Evolutionary conservation across 2,329 filamentous ascomycete genomes (phyloP).

Genomic region (Xylariomycetidae sp.): DNA sequence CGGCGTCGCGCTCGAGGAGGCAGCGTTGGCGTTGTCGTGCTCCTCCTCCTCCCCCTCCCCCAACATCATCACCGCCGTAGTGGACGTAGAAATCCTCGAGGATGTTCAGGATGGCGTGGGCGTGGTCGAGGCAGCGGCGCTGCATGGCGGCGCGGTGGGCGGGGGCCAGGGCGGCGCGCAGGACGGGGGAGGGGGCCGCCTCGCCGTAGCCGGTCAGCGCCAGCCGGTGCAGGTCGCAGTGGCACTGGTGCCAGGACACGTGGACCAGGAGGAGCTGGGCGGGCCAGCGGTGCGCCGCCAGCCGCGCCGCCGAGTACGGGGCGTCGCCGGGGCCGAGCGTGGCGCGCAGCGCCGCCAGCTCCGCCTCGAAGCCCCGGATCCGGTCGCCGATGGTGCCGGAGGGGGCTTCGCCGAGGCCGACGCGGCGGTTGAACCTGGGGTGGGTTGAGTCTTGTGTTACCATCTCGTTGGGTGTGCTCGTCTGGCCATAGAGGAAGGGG

Average conservation of each 20-base stretch:
- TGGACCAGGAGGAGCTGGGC: slow-evolving; percentile 27
- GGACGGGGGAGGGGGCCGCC: slow-evolving; percentile 4
- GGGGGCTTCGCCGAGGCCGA: slow-evolving; percentile 22
- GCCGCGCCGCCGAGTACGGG: slow-evolving; percentile 19
- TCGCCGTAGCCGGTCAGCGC: slow-evolving; percentile 35
- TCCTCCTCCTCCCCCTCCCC: neutral
- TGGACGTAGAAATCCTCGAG: slow-evolving; percentile 24
- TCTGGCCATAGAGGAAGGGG: no score
- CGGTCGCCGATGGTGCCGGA: slow-evolving; percentile 17
- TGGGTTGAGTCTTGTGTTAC: no score
- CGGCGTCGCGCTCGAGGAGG: slow-evolving; percentile 34
- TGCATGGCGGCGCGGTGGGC: slow-evolving; percentile 12
- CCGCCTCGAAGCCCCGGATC: slow-evolving; percentile 20
- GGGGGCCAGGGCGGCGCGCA: neutral
- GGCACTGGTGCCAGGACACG: slow-evolving; percentile 34
- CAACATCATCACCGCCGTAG: no score
- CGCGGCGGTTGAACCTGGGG: slow-evolving; percentile 21
- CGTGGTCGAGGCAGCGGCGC: slow-evolving; percentile 31
- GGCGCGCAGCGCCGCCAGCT: slow-evolving; percentile 15
- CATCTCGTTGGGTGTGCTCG: no score
- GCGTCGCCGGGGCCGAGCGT: slow-evolving; percentile 14
- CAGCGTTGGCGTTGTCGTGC: slow-evolving; percentile 14
- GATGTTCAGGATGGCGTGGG: slow-evolving; percentile 31
- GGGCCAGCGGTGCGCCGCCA: slow-evolving; percentile 16
- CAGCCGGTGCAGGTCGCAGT: slow-evolving; percentile 39